A percentile compares a stretch with the other conserved stretches of the same genome.
Conservation (phyloP, 78 protist species). For the Dictyostelium firmibasis region DNA sequence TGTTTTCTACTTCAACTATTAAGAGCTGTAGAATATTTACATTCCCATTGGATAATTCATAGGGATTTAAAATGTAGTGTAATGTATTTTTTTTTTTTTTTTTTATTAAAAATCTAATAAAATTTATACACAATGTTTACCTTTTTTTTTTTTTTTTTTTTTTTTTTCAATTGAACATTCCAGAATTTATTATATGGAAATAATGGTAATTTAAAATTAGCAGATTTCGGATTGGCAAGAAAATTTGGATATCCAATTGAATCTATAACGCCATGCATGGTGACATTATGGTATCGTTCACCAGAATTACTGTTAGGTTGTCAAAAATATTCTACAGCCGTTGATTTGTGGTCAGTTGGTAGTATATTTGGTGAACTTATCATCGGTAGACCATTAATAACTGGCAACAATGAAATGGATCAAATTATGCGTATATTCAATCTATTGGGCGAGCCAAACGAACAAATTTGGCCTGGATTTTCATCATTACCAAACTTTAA, state of each 20-base stretch:
- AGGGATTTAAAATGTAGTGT: constrained; percentile 96
- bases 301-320: constrained; percentile 99
- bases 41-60: constrained; percentile 92
- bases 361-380: constrained; percentile 98
- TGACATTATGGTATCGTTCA: constrained; percentile 98
- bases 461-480: constrained; percentile 91
- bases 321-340: constrained; percentile 91
- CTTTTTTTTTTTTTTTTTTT: neutral
- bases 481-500: constrained; percentile 87
- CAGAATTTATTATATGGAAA: constrained; percentile 94
- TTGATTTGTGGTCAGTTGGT: constrained; percentile 98
- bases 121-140: no score
- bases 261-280: constrained; percentile 88
- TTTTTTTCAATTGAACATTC: no score
- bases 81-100: neutral
- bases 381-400: constrained; percentile 90
- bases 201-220: constrained; percentile 94
- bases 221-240: constrained; percentile 98
- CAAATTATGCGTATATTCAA: constrained; percentile 90
- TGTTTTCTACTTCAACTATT: constrained; percentile 86
- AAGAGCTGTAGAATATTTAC: constrained; percentile 92
- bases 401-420: constrained; percentile 93
- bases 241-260: constrained; percentile 93
- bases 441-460: constrained; percentile 94
- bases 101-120: no score